A percentile compares a stretch with the other conserved stretches of the same genome.
These are phyloP conservation scores for Chalciporus piperatus DNA, from an alignment of 768 basidiomycete species.

Conservation along the genomic window DNA sequence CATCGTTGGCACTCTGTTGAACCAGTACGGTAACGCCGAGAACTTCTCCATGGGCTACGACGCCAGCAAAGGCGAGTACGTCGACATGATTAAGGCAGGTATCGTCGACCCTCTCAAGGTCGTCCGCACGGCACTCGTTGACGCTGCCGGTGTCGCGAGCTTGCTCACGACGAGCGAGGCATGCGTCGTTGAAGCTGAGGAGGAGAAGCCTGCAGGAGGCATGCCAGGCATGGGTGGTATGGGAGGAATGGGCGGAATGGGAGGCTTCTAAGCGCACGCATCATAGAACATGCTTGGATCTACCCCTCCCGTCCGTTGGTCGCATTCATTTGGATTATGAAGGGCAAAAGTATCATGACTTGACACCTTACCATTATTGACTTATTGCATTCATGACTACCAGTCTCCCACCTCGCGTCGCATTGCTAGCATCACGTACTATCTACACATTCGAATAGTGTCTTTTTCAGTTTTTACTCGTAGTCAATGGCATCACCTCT, in stretches of 20 bases:
- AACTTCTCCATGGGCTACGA: slow-evolving; percentile 90
- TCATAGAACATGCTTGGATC: background rate
- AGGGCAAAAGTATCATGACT: slow-evolving; percentile 7
- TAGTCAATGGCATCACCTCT: slow-evolving; percentile 26
- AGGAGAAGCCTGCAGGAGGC: slow-evolving; percentile 58
- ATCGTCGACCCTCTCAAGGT: slow-evolving; percentile 98
- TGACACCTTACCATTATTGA: slow-evolving; percentile 16
- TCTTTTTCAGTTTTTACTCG: background rate
- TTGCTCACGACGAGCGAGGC: slow-evolving; percentile 92
- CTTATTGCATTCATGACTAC: slow-evolving; percentile 14
- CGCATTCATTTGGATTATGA: background rate
- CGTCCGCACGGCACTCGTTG: slow-evolving; percentile 87
- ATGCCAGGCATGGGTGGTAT: slow-evolving; percentile 60
- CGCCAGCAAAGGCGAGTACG: slow-evolving; percentile 87
- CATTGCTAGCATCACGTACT: slow-evolving; percentile 15
- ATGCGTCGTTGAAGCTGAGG: slow-evolving; percentile 88
- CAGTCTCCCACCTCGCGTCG: background rate
- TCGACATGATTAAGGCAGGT: slow-evolving; percentile 91
- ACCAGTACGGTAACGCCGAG: slow-evolving; percentile 65
- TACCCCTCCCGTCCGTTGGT: background rate
- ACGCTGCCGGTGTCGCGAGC: slow-evolving; percentile 91
- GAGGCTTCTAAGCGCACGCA: slow-evolving; percentile 38
- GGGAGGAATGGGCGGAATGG: slow-evolving; percentile 60
- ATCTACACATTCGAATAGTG: slow-evolving; percentile 12
- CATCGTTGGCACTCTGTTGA: slow-evolving; percentile 83